Evolutionary conservation across 2,329 filamentous ascomycete species (phyloP), one percentile per base, ranked within the genome.

Genomic region (Fusarium sp.): DNA sequence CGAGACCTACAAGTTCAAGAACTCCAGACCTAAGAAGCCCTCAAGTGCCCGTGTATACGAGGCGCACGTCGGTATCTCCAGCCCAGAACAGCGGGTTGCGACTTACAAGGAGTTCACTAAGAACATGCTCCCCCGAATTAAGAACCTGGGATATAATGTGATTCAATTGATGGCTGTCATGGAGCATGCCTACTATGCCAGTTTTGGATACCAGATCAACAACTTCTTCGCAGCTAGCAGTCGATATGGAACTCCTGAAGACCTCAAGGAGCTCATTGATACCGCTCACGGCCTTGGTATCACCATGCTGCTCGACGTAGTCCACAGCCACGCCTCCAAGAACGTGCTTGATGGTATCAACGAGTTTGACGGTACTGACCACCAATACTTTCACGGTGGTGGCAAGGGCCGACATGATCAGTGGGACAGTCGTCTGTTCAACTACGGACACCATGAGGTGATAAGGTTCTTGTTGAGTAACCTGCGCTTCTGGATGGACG

Each of bases 131-230:
- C 94, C 95, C 17, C 89, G 95, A 59, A 98, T 99, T 81, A 91
- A 94, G 76, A 83, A 89, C 68, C 84, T 98, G 43, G 96, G 95
- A 40, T 99, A 99, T 84, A 98, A 99, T 77, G 92, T 94, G 55
- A 98, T 99, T 71, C 96, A 99, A 78, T 85, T 99, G 68, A 99
- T 99, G 96, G 96, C 96, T 45, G 86, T 99, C 76, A 99, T 99
- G 95, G 96, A 99, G 78, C 96, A 99, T 80, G 96, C 96, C 49
- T 99, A 99, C 84, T 99, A 99, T 78, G 96, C 96, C 74, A 98
- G 95, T 76, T 99, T 99, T 75, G 96, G 96, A 46, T 99, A 99
- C 79, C 96, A 99, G 80, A 89, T 99, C 81, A 99, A 98, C 83
- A 97, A 92, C 80, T 99, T 99, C 84, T 99, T 98, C 75, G 96